phyloP scores from a whole-genome alignment of 2,329 filamentous ascomycete species.

The Parafenestella ontariensis region DNA sequence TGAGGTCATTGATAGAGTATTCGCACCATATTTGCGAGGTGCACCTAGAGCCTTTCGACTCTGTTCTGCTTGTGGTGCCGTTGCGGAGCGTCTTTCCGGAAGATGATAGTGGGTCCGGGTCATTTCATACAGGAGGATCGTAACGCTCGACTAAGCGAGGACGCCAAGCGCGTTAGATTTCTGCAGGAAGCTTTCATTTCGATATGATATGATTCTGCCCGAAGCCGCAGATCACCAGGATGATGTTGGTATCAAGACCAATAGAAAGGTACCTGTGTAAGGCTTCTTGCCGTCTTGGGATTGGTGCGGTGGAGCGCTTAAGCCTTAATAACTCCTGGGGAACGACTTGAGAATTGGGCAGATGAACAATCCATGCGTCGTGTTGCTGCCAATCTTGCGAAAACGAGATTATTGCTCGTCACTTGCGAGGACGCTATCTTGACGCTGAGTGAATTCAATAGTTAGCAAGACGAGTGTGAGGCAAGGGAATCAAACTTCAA shows the following conservation, averaged over 20 bases:
- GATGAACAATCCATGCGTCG: neutral
- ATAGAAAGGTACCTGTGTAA: slow-evolving; percentile 14
- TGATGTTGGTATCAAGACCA: slow-evolving; percentile 16
- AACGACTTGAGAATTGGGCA: slow-evolving; percentile 1
- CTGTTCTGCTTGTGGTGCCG: neutral
- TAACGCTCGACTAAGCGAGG: slow-evolving; percentile 15
- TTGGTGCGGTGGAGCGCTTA: slow-evolving; percentile 19
- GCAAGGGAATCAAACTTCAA: neutral
- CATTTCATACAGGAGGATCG: slow-evolving; percentile 23
- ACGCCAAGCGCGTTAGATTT: slow-evolving; percentile 22
- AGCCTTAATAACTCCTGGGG: slow-evolving; percentile 24
- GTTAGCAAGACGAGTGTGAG: neutral
- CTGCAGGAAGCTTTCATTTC: neutral
- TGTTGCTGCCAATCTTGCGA: neutral
- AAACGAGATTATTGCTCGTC: neutral
- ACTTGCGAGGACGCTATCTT: neutral
- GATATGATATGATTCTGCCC: slow-evolving; percentile 13
- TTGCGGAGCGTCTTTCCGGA: neutral
- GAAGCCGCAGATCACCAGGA: slow-evolving; percentile 30
- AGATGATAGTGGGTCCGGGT: neutral
- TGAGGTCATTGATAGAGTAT: neutral
- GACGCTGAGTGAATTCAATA: neutral
- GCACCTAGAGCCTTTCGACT: neutral
- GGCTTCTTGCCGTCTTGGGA: slow-evolving; percentile 12
- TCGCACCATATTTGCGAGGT: neutral